These are phyloP conservation scores for Diutina catenulata DNA, from an alignment of 1,139 yeast genomes.

Conservation along the genomic window DNA sequence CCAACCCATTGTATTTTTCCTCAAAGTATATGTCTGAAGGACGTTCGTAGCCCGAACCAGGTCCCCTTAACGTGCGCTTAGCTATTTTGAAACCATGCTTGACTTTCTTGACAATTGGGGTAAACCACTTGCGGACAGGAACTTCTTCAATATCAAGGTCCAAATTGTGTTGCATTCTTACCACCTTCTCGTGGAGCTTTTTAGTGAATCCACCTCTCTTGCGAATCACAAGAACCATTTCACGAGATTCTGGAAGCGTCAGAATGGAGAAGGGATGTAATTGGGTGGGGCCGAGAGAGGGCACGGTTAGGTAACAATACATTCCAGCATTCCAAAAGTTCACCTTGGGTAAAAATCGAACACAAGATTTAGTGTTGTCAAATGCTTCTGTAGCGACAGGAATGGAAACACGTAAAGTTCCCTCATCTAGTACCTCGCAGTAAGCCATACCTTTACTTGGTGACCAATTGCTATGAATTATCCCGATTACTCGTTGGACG, in stretches of 20 bases:
- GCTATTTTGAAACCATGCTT: not conserved
- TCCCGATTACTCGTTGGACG: conserved; percentile 17
- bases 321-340: conserved; percentile 40
- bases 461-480: conserved; percentile 21
- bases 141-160: not conserved
- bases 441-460: conserved; percentile 30
- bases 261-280: conserved; percentile 39
- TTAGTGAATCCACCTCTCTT: conserved; percentile 34
- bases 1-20: conserved; percentile 6
- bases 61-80: not conserved
- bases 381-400: conserved; percentile 16
- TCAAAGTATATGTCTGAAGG: conserved; percentile 5
- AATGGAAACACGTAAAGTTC: conserved; percentile 27
- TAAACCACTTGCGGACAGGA: not conserved
- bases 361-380: conserved; percentile 18
- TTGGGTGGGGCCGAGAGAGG: conserved; percentile 25
- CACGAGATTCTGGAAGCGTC: conserved; percentile 24
- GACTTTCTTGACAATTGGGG: not conserved
- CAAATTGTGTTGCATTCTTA: conserved; percentile 9
- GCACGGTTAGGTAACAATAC: conserved; percentile 30
- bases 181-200: conserved; percentile 16
- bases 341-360: conserved; percentile 21
- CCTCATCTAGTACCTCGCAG: conserved; percentile 30
- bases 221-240: conserved; percentile 28
- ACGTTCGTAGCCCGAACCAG: not conserved